These are phyloP conservation scores for Neurospora tetraspora DNA, from an alignment of 495 filamentous ascomycete genomes.

Conservation along the genomic window DNA sequence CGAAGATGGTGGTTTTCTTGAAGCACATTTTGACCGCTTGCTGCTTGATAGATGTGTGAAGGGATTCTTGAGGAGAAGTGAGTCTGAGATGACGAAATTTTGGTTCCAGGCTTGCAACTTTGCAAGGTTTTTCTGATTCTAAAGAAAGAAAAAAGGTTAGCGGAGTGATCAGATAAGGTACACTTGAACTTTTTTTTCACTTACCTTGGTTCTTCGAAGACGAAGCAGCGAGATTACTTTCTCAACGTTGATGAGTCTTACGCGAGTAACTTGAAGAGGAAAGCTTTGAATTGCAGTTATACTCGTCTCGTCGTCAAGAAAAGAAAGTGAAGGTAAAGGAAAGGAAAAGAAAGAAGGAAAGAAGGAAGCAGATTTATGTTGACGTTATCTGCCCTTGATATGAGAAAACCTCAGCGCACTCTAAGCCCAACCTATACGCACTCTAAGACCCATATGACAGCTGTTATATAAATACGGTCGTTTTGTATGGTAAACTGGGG, in stretches of 20 bases:
- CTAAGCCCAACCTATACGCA: too few relatives aligned
- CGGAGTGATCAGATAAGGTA: not conserved
- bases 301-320: not conserved
- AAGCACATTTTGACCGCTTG: not conserved
- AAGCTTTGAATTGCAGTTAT: not conserved
- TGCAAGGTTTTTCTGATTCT: too few relatives aligned
- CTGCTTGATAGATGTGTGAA: not conserved
- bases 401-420: not conserved
- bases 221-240: not conserved
- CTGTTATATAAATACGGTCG: too few relatives aligned
- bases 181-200: accelerated
- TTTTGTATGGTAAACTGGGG: too few relatives aligned
- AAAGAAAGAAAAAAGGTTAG: not conserved
- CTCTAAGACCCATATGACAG: too few relatives aligned
- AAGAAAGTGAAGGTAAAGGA: not conserved
- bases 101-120: not conserved
- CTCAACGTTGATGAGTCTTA: not conserved
- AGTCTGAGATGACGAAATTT: not conserved
- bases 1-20: not conserved
- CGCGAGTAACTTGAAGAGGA: not conserved
- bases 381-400: too few relatives aligned
- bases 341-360: not conserved
- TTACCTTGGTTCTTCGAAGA: not conserved
- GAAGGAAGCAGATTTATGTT: not conserved
- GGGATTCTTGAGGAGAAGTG: not conserved